Conservation (phyloP, 176 grass and related monocot species). For the Typha latifolia region DNA sequence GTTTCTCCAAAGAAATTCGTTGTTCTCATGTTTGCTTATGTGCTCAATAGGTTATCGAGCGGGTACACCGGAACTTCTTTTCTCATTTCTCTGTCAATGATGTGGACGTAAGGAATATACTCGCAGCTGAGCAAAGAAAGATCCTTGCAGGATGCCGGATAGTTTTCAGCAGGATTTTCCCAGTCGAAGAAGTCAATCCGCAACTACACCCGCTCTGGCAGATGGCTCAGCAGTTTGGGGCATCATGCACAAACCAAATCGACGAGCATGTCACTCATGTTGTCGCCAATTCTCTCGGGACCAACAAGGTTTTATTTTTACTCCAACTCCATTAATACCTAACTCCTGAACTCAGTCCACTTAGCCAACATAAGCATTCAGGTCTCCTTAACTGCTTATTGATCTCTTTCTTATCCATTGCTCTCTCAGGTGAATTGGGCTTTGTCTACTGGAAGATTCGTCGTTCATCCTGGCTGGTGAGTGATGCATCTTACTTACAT, state of each 20-base stretch:
- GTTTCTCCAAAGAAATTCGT: too few relatives aligned
- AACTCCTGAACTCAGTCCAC: too few relatives aligned
- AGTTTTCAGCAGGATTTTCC: constrained; percentile 90
- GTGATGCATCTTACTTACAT: constrained; percentile 20
- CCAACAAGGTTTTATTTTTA: constrained; percentile 43
- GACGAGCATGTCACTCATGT: constrained; percentile 91
- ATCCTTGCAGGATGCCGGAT: constrained; percentile 75
- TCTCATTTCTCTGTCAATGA: constrained; percentile 63
- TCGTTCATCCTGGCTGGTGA: constrained; percentile 96
- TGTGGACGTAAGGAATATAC: constrained; percentile 81
- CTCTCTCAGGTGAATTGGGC: constrained; percentile 76
- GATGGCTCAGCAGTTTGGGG: constrained; percentile 92
- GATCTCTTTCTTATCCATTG: too few relatives aligned
- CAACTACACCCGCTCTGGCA: constrained; percentile 86
- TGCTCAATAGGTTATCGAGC: constrained; percentile 65
- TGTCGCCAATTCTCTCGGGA: constrained; percentile 84
- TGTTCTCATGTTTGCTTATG: background rate
- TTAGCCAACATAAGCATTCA: too few relatives aligned
- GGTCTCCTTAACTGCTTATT: too few relatives aligned
- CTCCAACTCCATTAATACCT: too few relatives aligned
- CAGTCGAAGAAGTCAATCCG: constrained; percentile 62
- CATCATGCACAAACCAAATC: constrained; percentile 61
- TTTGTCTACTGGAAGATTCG: constrained; percentile 68
- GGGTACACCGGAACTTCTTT: constrained; percentile 71
- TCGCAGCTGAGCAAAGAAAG: constrained; percentile 73